These are phyloP conservation scores for Aphanomyces stellatus DNA, from an alignment of 352 stramenopile species.

Conservation along the genomic window DNA sequence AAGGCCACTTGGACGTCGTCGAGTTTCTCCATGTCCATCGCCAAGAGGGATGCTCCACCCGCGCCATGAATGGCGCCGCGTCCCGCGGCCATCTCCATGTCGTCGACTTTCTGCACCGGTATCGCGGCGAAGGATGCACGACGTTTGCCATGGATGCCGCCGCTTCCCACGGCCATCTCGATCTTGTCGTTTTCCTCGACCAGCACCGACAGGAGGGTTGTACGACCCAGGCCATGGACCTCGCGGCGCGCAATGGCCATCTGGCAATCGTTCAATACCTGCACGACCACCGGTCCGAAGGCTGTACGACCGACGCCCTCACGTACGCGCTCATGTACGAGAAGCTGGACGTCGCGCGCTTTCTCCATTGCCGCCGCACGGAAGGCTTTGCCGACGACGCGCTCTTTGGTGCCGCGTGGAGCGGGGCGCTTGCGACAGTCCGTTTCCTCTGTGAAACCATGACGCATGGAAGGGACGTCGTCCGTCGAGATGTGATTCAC, in stretches of 20 bases:
- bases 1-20: slow-evolving; percentile 25
- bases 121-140: slow-evolving; percentile 57
- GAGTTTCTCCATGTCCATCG: slow-evolving; percentile 23
- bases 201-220: slow-evolving; percentile 1
- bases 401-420: slow-evolving; percentile 21
- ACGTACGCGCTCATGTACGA: slow-evolving; percentile 15
- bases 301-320: not conserved
- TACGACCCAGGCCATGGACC: slow-evolving; percentile 10
- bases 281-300: not conserved
- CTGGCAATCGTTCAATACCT: slow-evolving; percentile 3
- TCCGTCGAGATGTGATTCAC: not conserved
- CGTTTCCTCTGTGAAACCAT: not conserved
- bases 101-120: slow-evolving; percentile 56
- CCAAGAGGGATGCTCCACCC: slow-evolving; percentile 19
- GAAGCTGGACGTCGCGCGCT: not conserved
- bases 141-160: slow-evolving; percentile 67
- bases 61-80: slow-evolving; percentile 22
- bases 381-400: not conserved
- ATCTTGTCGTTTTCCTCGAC: slow-evolving; percentile 8
- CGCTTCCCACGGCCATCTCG: slow-evolving; percentile 47
- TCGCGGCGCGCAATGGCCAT: not conserved
- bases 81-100: slow-evolving; percentile 27
- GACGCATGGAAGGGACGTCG: too few relatives aligned
- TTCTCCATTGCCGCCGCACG: not conserved
- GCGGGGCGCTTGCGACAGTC: not conserved